A percentile compares a stretch with the other conserved stretches of the same genome.
These are phyloP conservation scores for Lecanicillium sp. DNA, from an alignment of 2,329 filamentous ascomycete species.

Conservation along the genomic window DNA sequence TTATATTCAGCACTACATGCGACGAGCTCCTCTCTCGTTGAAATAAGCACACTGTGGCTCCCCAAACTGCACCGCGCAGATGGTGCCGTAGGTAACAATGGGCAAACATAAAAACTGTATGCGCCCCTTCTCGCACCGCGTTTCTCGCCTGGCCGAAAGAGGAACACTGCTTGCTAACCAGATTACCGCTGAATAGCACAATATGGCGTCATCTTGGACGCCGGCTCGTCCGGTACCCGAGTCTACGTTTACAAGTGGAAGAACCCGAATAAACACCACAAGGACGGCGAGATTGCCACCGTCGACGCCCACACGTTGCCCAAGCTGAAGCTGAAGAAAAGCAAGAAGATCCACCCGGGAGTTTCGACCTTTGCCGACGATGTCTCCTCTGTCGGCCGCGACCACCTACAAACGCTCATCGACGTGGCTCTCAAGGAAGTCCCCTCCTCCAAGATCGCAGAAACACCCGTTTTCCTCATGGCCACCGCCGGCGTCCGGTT, in stretches of 20 bases:
- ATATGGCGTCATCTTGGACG: conserved; percentile 95
- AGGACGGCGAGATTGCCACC: conserved; percentile 22
- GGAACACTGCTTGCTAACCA: neutral
- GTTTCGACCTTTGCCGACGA: conserved; percentile 83
- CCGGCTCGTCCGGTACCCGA: conserved; percentile 93
- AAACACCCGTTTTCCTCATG: conserved; percentile 90
- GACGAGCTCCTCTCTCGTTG: too few relatives aligned
- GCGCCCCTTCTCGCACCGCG: conserved; percentile 6
- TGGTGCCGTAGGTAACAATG: neutral
- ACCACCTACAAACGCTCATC: conserved; percentile 73
- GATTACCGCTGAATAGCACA: conserved; percentile 33
- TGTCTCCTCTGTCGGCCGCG: conserved; percentile 67
- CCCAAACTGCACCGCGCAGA: too few relatives aligned
- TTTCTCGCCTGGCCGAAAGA: neutral
- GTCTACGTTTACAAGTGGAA: conserved; percentile 94
- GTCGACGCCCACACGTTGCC: conserved; percentile 58
- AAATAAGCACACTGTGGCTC: too few relatives aligned
- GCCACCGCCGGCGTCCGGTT: conserved; percentile 94
- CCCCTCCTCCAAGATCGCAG: conserved; percentile 64
- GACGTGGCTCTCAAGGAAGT: conserved; percentile 75
- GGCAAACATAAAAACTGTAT: conserved; percentile 24
- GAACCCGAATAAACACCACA: conserved; percentile 54
- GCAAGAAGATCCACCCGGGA: conserved; percentile 88
- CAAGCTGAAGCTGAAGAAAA: conserved; percentile 75
- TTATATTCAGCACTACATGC: too few relatives aligned